Evolutionary conservation across 768 basidiomycete species (phyloP), one percentile per base, ranked within the genome.

Genomic region (Naganishia antarctica): DNA sequence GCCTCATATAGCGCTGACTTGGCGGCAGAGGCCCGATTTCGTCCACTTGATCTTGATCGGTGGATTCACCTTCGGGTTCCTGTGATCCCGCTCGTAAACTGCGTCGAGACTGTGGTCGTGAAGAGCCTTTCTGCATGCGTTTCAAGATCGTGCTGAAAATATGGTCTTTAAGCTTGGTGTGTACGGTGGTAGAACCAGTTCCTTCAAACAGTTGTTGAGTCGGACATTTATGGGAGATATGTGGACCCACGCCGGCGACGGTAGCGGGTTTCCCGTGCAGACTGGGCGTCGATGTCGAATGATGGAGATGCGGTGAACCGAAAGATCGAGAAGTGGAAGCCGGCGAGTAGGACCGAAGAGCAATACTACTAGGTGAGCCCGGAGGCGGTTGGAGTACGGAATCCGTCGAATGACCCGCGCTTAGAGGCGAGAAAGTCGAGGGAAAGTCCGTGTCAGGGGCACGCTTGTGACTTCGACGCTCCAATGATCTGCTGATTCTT

Each of bases 91-190:
- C 44, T 13, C 59, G 59, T 16, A 60, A 8, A 16, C 59, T 16
- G 11, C 53, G 53, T 25, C 53, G 53, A 25, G 53, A 61, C 16
- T 34, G 45, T 25, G 59, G 59, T 44, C 46, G 41, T 8, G 59
- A 60, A 29, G 59, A 31, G 29, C 34, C 47, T 66, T 69, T 74
- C n/a, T 68, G 68, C 48, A 77, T 67, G 41, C 67, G 82, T 50
- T 86, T 85, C 66, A 97, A 80, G 32, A 98, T 85, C 18, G 89
- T 88, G 66, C 85, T 88, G 74, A 99, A 94, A 48, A 99, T 91
- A 70, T 94, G 91, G 73, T 98, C 92, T 78, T 92, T 93, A 64
- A 99, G 80, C 75, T 85, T 89, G 41, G 88, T 91, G 76, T 99
- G 98, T 65, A 97, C 92, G 60, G 86, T 83, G 5, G 96, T 98